These are phyloP conservation scores for Boletus speciosus DNA, from an alignment of 768 basidiomycete genomes.

Conservation along the genomic window DNA sequence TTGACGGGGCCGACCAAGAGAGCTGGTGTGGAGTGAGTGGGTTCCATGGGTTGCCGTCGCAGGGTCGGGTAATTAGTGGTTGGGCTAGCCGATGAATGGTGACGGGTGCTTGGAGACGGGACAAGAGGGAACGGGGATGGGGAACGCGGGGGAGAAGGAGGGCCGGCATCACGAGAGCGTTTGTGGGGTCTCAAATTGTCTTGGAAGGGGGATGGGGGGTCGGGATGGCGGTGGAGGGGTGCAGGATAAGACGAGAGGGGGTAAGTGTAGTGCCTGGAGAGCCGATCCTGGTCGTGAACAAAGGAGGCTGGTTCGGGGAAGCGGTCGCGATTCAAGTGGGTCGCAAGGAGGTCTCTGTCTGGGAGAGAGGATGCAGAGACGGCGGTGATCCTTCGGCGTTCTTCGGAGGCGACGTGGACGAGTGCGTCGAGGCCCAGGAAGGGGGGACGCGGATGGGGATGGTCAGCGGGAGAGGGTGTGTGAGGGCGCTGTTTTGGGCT, in stretches of 20 bases:
- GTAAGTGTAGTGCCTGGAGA: slow-evolving; percentile 5
- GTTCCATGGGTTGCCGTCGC: slow-evolving; percentile 18
- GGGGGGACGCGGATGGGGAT: slow-evolving; percentile 10
- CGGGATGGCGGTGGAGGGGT: not conserved
- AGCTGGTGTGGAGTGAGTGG: slow-evolving; percentile 4
- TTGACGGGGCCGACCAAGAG: not conserved
- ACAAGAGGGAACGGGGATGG: slow-evolving; percentile 11
- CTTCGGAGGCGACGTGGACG: slow-evolving; percentile 68
- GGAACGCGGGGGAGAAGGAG: slow-evolving; percentile 12
- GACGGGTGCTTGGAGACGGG: slow-evolving; percentile 17
- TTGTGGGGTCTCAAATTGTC: slow-evolving; percentile 19
- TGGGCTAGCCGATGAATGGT: slow-evolving; percentile 22
- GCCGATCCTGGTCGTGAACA: slow-evolving; percentile 23
- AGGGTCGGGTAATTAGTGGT: slow-evolving; percentile 20
- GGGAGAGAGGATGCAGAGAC: not conserved
- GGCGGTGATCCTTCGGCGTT: slow-evolving; percentile 49
- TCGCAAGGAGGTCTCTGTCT: not conserved
- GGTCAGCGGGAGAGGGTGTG: not conserved
- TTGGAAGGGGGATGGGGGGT: slow-evolving; percentile 3
- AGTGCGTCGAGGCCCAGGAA: slow-evolving; percentile 56
- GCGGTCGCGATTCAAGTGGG: not conserved
- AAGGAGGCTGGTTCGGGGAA: not conserved
- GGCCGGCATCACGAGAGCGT: slow-evolving; percentile 17
- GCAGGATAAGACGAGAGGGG: not conserved
- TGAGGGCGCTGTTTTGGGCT: not conserved